Base-by-base conservation (phyloP, 2,329 filamentous ascomycete genomes). In the Epichloe coenophiala region DNA sequence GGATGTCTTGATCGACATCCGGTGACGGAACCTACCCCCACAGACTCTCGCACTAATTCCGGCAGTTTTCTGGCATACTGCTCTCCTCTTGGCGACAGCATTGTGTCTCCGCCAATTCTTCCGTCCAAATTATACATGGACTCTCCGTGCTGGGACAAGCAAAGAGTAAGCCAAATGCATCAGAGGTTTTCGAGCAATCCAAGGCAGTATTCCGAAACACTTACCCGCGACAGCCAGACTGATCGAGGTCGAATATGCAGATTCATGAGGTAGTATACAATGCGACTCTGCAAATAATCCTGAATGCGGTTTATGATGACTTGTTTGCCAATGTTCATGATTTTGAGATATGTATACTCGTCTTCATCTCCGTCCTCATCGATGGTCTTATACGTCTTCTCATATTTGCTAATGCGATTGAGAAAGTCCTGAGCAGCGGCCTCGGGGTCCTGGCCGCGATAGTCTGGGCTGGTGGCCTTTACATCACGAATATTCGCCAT, bases 191-290 rank as follows among this genome's bases (percentile, higher is more conserved):
- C 44, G 5, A 39, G 21, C 23, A 11, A n/a, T 15, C 7, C 27
- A 17, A 17, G 17, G 17, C n/a, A 15, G 12, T 21, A 9, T 38
- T 27, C 3, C 4, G 3, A 9, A 33, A 35, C 13, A 76, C 83
- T 68, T 73, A 91, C 87, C 56, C 93, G 77, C 58, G 93, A 97
- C 48, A 98, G 72, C 93, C 93, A 98, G 57, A 98, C 95, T 4
- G 89, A 95, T 51, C 93, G 81, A 17, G 91, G 91, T 56, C 91
- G 91, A 66, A 98, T 98, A 70, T 98, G 93, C 39, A 98, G 76
- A 65, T 97, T 98, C 83, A 97, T 96, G 52, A 97, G 80, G 65
- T 96, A 98, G 69, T 98, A 98, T 44, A 98, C 91, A 43, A 98
- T 84, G 52, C 93, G 84, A 66, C 88, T 95, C 66, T 96, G 93